A percentile compares a stretch with the other conserved stretches of the same genome.
Conservation (phyloP, 106 monocot genomes). For the Chionographis japonica region DNA sequence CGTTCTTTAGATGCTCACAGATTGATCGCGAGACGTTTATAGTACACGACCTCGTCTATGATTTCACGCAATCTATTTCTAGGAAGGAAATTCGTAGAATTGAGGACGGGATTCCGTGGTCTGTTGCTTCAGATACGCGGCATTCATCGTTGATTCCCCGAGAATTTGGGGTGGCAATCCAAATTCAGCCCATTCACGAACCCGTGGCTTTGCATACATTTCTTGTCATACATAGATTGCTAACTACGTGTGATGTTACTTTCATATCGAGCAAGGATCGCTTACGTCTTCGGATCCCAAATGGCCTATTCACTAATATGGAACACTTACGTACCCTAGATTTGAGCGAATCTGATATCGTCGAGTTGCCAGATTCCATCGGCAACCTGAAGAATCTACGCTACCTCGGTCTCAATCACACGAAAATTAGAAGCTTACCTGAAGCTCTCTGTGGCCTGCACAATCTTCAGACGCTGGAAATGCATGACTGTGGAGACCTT, state of each 20-base stretch:
- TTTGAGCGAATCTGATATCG: constrained; percentile 11
- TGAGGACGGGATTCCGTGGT: neutral
- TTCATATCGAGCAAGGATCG: neutral
- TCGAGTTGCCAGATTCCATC: constrained; percentile 18
- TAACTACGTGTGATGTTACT: neutral
- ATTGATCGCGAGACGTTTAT: constrained; percentile 8
- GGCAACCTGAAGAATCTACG: constrained; percentile 13
- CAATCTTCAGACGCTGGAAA: constrained; percentile 29
- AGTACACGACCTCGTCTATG: constrained; percentile 19
- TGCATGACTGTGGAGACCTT: constrained; percentile 12
- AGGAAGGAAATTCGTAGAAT: constrained; percentile 1
- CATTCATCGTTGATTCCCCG: neutral
- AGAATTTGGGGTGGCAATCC: neutral
- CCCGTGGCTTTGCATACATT: neutral
- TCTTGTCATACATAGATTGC: constrained; percentile 7
- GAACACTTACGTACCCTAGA: constrained; percentile 10
- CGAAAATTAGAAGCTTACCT: constrained; percentile 14
- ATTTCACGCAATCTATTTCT: constrained; percentile 5
- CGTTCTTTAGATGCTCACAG: constrained; percentile 5
- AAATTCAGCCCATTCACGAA: neutral
- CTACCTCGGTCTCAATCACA: constrained; percentile 17
- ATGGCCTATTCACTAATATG: constrained; percentile 12
- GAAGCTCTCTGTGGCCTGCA: constrained; percentile 1
- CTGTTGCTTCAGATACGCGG: constrained; percentile 1
- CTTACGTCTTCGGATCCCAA: neutral